Conservation (phyloP, 306 rosid species). For the Geum urbanum region DNA sequence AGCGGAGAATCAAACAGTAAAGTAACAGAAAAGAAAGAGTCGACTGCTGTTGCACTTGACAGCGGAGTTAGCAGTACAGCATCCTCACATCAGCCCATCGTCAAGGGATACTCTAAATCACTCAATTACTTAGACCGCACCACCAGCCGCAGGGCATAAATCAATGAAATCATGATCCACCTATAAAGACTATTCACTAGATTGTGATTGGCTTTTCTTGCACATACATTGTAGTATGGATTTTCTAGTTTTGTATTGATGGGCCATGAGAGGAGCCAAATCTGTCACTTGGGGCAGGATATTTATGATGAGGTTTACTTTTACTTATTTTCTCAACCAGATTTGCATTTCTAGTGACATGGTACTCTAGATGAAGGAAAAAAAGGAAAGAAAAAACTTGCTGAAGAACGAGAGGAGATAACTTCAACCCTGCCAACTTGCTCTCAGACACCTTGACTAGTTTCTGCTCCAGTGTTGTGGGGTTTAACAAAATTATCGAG, state of each 20-base stretch:
- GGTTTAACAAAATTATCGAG: no score
- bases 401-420: no score
- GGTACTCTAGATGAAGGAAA: no score
- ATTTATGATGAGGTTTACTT: no score
- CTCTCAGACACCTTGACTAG: no score
- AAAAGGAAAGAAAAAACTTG: no score
- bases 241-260: conserved; percentile 8
- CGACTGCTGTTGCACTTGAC: background rate
- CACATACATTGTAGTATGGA: conserved; percentile 1
- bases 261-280: background rate
- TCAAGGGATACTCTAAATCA: background rate
- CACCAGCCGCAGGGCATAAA: background rate
- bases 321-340: no score
- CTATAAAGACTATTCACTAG: conserved; percentile 4
- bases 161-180: background rate
- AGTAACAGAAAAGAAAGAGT: conserved; percentile 6
- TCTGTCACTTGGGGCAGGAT: no score
- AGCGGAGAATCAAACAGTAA: conserved; percentile 15
- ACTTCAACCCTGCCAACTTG: no score
- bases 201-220: background rate
- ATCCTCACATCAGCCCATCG: background rate
- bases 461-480: no score
- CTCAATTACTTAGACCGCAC: background rate
- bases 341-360: no score
- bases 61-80: background rate